Evolutionary conservation across 805 yeast genomes (phyloP).

Genomic region (Lipomyces mesembrius): DNA sequence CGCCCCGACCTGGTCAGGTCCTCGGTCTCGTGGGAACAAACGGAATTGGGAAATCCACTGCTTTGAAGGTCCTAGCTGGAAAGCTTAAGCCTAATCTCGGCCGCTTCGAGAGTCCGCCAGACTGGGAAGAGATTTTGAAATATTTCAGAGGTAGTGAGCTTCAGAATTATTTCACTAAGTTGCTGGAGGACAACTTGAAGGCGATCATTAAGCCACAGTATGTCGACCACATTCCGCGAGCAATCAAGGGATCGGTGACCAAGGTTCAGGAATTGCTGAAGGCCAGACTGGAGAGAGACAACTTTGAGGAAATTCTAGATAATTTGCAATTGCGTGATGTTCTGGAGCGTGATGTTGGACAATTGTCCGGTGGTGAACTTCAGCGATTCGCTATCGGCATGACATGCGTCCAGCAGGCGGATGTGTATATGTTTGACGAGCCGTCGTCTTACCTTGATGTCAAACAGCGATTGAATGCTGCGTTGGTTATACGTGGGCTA

Average conservation of each 20-base stretch:
- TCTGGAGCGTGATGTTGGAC: slow-evolving; percentile 82
- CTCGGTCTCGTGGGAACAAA: slow-evolving; percentile 97
- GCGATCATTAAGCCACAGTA: slow-evolving; percentile 99
- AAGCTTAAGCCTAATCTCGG: slow-evolving; percentile 98
- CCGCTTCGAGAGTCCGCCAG: slow-evolving; percentile 92
- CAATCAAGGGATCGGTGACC: slow-evolving; percentile 85
- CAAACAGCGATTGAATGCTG: slow-evolving; percentile 98
- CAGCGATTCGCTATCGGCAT: slow-evolving; percentile 98
- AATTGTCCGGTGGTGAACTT: slow-evolving; percentile 96
- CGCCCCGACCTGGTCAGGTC: slow-evolving; percentile 99
- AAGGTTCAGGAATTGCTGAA: slow-evolving; percentile 84
- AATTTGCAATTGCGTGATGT: slow-evolving; percentile 77
- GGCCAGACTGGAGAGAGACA: slow-evolving; percentile 74
- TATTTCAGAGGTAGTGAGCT: slow-evolving; percentile 96
- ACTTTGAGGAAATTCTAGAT: slow-evolving; percentile 64
- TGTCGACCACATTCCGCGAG: slow-evolving; percentile 96
- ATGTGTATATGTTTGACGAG: slow-evolving; percentile 98
- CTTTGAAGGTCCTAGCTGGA: slow-evolving; percentile 94
- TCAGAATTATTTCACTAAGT: slow-evolving; percentile 93
- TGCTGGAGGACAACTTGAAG: slow-evolving; percentile 89
- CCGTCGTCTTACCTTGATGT: slow-evolving; percentile 98
- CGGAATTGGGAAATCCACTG: slow-evolving; percentile 99
- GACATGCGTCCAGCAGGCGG: slow-evolving; percentile 93
- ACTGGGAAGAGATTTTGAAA: slow-evolving; percentile 91
- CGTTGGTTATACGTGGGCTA: slow-evolving; percentile 86